A percentile compares a stretch with the other conserved stretches of the same genome.
Evolutionary conservation across 768 basidiomycete genomes (phyloP).

Genomic region (Roridomyces roridus): DNA sequence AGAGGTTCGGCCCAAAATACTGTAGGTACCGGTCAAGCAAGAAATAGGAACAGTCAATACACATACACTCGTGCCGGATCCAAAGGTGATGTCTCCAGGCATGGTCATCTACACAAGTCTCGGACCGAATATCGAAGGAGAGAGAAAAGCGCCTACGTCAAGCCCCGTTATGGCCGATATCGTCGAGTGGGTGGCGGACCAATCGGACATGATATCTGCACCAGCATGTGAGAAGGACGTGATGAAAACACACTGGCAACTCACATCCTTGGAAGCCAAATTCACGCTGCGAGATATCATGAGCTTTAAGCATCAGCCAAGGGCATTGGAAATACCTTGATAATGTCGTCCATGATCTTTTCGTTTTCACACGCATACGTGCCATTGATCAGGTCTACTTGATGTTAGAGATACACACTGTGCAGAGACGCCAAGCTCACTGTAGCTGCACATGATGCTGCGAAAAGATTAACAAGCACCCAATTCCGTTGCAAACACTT

Average conservation of each 20-base stretch:
- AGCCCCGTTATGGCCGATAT: constrained; percentile 64
- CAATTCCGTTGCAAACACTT: background rate
- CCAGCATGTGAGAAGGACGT: background rate
- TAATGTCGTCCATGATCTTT: constrained; percentile 72
- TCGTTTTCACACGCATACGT: constrained; percentile 81
- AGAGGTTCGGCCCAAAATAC: constrained; percentile 75
- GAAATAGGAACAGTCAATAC: constrained; percentile 36
- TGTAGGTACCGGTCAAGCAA: constrained; percentile 44
- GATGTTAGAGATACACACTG: background rate
- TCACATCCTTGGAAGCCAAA: constrained; percentile 78
- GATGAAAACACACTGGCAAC: constrained; percentile 24
- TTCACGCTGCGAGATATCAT: constrained; percentile 44
- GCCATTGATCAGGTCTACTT: constrained; percentile 65
- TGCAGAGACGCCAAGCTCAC: background rate
- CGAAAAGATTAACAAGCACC: background rate
- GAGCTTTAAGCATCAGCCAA: no score
- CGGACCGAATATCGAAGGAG: background rate
- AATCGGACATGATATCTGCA: constrained; percentile 74
- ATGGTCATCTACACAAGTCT: constrained; percentile 63
- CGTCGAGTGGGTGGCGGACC: constrained; percentile 68
- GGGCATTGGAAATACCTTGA: constrained; percentile 46
- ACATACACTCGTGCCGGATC: constrained; percentile 29
- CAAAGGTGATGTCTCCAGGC: constrained; percentile 60
- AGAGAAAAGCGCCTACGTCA: constrained; percentile 52
- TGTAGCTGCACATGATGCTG: constrained; percentile 21